phyloP scores from a whole-genome alignment of 257 asterid genomes.

The Solanum sitiens region DNA sequence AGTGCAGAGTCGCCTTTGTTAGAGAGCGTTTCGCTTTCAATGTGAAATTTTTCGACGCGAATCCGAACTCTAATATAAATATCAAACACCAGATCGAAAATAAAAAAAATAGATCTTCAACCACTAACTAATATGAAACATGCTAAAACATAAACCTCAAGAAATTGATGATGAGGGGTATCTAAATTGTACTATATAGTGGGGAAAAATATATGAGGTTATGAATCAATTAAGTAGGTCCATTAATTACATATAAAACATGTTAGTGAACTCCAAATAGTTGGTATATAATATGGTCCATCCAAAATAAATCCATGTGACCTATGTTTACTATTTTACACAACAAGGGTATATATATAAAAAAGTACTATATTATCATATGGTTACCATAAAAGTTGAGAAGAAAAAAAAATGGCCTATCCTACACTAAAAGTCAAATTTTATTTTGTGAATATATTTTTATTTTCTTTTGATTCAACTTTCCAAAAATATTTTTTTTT shows the following conservation, averaged over 20 bases:
- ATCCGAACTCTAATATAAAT: too few species aligned
- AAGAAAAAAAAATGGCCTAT: not conserved
- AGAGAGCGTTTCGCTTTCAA: too few species aligned
- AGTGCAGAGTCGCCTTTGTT: too few species aligned
- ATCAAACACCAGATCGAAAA: too few species aligned
- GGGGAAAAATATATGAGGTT: not conserved
- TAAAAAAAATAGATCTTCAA: too few species aligned
- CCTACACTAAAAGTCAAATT: not conserved
- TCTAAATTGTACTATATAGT: not conserved
- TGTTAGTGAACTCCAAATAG: not conserved
- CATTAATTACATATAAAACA: not conserved
- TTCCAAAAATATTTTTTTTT: too few species aligned
- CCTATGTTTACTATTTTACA: not conserved
- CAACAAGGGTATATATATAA: not conserved
- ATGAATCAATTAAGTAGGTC: not conserved
- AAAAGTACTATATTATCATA: not conserved
- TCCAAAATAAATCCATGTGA: not conserved
- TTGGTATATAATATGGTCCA: not conserved
- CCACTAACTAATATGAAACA: not conserved
- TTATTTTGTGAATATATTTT: not conserved
- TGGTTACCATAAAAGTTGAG: not conserved
- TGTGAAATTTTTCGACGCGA: accelerated
- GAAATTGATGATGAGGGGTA: not conserved
- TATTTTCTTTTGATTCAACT: not conserved
- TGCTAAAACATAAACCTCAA: not conserved